Conservation (phyloP, 441 rosid genomes). For the Cnidoscolus chayamansa region DNA sequence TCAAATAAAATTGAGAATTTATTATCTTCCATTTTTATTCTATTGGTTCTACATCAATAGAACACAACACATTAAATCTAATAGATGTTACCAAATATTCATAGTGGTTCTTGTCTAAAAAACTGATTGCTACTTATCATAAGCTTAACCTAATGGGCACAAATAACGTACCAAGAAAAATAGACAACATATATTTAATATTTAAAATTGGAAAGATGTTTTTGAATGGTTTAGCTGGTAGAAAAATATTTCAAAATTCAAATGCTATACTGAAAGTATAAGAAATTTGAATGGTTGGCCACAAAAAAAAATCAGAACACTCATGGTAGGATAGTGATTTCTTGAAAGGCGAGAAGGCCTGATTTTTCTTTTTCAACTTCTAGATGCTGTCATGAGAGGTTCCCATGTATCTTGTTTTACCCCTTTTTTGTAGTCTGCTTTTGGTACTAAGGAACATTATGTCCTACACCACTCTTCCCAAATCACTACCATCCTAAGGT, state of each 20-base stretch:
- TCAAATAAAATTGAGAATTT: too few species aligned
- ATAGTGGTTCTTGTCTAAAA: not conserved
- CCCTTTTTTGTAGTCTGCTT: not conserved
- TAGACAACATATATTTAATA: not conserved
- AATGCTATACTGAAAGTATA: not conserved
- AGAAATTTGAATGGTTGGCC: not conserved
- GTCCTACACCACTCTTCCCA: not conserved
- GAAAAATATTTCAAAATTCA: not conserved
- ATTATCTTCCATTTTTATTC: too few species aligned
- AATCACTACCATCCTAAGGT: not conserved
- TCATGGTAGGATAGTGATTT: not conserved
- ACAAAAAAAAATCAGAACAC: not conserved
- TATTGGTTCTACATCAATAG: too few species aligned
- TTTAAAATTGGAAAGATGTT: too few species aligned
- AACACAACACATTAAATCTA: not conserved
- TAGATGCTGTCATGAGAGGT: not conserved
- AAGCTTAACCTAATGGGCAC: not conserved
- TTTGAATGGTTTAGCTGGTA: not conserved
- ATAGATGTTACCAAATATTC: not conserved
- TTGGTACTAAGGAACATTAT: not conserved
- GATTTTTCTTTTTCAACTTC: not conserved
- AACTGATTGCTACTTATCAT: not conserved
- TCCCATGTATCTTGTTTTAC: not conserved
- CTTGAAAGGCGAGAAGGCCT: not conserved
- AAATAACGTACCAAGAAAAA: not conserved